phyloP scores from a whole-genome alignment of 345 rosid genomes.

The Salix arbutifolia region DNA sequence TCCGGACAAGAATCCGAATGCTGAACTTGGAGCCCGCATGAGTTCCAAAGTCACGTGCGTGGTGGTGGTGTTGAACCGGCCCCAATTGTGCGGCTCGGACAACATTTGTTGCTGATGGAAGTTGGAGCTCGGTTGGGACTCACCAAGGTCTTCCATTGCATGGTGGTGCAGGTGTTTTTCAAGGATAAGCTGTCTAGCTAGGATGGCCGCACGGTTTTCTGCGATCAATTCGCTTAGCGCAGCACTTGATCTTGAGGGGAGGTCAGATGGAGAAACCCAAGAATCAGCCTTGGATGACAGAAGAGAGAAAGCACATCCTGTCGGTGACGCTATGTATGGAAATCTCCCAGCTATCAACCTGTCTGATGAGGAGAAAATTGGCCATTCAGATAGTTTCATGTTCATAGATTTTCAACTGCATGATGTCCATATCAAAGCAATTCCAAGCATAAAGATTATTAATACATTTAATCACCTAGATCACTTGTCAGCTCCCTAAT shows the following conservation, averaged over 20 bases:
- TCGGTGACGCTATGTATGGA: slow-evolving; percentile 14
- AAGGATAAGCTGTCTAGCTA: slow-evolving; percentile 33
- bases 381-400: background rate
- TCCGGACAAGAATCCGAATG: slow-evolving; percentile 30
- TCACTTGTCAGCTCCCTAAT: background rate
- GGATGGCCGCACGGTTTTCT: slow-evolving; percentile 41
- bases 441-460: background rate
- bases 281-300: slow-evolving; percentile 46
- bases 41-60: slow-evolving; percentile 44
- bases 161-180: slow-evolving; percentile 20
- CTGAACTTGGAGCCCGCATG: slow-evolving; percentile 42
- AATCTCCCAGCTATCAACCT: slow-evolving; percentile 23
- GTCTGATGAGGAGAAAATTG: slow-evolving; percentile 11
- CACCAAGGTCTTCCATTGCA: slow-evolving; percentile 2
- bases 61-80: slow-evolving; percentile 17
- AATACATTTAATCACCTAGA: background rate
- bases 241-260: slow-evolving; percentile 47
- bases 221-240: slow-evolving; percentile 48
- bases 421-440: background rate
- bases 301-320: slow-evolving; percentile 67
- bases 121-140: slow-evolving; percentile 10
- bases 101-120: slow-evolving; percentile 11
- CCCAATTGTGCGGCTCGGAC: slow-evolving; percentile 21
- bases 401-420: background rate
- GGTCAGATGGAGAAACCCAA: slow-evolving; percentile 41